These are phyloP conservation scores for Massariosphaeria phaeospora DNA, from an alignment of 495 filamentous ascomycete species.

Conservation along the genomic window DNA sequence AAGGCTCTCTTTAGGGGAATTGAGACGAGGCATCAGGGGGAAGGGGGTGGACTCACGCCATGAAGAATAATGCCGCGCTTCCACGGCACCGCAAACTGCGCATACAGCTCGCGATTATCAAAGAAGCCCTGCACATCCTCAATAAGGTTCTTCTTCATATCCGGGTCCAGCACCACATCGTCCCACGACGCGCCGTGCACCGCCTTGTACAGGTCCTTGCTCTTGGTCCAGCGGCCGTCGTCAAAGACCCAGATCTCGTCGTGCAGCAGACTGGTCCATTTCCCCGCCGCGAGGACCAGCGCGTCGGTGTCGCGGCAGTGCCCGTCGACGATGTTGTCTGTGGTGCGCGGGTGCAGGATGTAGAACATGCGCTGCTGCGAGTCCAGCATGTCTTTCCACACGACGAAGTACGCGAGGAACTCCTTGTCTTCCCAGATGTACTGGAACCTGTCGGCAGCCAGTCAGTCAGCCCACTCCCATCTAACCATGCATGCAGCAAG, in stretches of 20 bases:
- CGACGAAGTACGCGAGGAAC: constrained; percentile 25
- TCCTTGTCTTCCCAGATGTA: constrained; percentile 27
- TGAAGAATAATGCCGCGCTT: constrained; percentile 48
- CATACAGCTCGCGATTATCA: constrained; percentile 23
- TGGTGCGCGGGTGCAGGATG: neutral
- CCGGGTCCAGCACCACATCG: constrained; percentile 31
- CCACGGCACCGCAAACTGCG: constrained; percentile 29
- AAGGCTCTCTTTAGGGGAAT: too few species aligned
- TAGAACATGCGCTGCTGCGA: constrained; percentile 6
- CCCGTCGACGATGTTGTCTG: constrained; percentile 4
- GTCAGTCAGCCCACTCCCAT: neutral
- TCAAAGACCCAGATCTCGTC: constrained; percentile 34
- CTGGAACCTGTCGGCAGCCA: too few species aligned
- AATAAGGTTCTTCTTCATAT: constrained; percentile 29
- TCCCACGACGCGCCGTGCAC: constrained; percentile 26
- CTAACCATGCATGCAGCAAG: neutral
- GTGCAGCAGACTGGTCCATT: constrained; percentile 28
- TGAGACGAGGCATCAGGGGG: constrained; percentile 17
- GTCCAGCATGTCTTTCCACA: constrained; percentile 5
- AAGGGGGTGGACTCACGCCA: too few species aligned
- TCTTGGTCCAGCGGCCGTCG: constrained; percentile 28
- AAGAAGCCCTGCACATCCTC: constrained; percentile 35
- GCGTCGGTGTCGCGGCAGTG: constrained; percentile 19
- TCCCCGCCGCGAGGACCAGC: constrained; percentile 19
- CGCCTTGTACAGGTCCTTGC: constrained; percentile 25